phyloP scores from a whole-genome alignment of 305 asterid genomes.

The Solanum hybrid region DNA sequence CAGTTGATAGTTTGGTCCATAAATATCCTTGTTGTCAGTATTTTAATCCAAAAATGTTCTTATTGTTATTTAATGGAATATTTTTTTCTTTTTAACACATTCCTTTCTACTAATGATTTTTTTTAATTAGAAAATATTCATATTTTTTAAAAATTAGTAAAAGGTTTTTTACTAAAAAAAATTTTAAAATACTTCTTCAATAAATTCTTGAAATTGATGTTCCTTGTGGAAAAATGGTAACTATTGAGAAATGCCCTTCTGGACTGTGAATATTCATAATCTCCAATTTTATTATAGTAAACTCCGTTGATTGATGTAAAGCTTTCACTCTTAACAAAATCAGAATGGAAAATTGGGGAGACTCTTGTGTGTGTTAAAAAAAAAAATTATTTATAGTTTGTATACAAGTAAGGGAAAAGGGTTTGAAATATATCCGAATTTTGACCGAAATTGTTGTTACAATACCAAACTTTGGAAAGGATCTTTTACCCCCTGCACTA shows the following conservation, averaged over 20 bases:
- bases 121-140: too few species aligned
- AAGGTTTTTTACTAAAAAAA: too few species aligned
- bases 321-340: neutral
- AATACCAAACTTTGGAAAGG: too few species aligned
- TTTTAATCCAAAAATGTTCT: rapidly evolving
- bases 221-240: neutral
- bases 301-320: neutral
- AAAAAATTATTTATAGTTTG: too few species aligned
- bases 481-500: too few species aligned
- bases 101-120: too few species aligned
- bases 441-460: too few species aligned
- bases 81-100: too few species aligned
- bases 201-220: neutral
- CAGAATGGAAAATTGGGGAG: neutral
- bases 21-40: too few species aligned
- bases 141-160: too few species aligned
- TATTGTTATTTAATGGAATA: too few species aligned
- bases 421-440: too few species aligned
- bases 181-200: neutral
- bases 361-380: neutral
- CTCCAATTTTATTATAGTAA: neutral
- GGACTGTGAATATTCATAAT: constrained; percentile 8
- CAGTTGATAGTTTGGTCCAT: neutral
- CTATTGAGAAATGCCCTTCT: constrained; percentile 15
- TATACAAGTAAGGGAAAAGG: neutral